Percentiles rank a stretch among this genome's conserved stretches.
phyloP scores from a whole-genome alignment of 441 rosid genomes.

The Gossypium davidsonii region DNA sequence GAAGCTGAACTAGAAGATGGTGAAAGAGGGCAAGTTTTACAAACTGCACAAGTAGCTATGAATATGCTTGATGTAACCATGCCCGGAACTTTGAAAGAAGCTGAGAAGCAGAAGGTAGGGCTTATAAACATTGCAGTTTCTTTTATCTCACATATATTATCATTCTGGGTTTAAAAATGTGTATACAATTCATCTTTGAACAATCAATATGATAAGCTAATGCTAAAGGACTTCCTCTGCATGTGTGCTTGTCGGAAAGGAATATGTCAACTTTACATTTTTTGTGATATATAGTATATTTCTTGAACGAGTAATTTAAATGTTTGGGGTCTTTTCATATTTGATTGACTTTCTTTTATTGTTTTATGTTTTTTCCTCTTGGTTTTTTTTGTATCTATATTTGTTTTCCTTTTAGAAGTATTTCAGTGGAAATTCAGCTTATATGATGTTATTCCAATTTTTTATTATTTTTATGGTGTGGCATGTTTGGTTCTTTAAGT shows the following conservation, averaged over 20 bases:
- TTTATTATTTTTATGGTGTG: not conserved
- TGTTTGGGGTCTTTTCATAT: not conserved
- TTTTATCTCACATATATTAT: not conserved
- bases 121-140: constrained; percentile 3
- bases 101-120: constrained; percentile 71
- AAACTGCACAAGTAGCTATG: constrained; percentile 72
- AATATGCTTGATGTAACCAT: constrained; percentile 77
- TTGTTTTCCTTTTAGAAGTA: not conserved
- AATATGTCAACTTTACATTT: not conserved
- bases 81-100: constrained; percentile 69
- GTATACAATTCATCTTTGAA: not conserved
- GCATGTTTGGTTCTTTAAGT: not conserved
- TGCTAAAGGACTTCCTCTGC: not conserved
- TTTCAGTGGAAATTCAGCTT: not conserved
- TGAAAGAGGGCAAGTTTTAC: constrained; percentile 63
- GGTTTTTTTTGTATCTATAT: not conserved
- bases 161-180: not conserved
- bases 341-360: not conserved
- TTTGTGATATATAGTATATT: not conserved
- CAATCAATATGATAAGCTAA: constrained; percentile 2
- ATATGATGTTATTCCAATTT: not conserved
- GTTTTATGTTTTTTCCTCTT: not conserved
- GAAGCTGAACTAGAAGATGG: constrained; percentile 31
- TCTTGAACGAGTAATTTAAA: not conserved
- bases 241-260: not conserved